Evolutionary conservation across 495 filamentous ascomycete genomes (phyloP), one percentile per base, ranked within the genome.

Genomic region (Penicillium tannophilum): DNA sequence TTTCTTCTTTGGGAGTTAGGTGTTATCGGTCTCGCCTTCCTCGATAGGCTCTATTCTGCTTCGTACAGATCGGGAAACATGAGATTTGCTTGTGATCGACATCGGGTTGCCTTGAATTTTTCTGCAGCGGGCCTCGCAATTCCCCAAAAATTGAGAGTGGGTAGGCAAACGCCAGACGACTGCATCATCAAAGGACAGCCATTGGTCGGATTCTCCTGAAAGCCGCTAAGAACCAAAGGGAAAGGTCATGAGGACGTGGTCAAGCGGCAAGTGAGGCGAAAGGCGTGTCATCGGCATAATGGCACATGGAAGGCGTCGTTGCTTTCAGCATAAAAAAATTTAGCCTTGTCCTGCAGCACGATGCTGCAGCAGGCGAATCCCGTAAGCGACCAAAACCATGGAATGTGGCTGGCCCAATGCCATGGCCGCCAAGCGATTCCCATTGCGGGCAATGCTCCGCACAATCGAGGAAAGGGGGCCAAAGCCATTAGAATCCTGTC

Each of bases 371-470:
- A 51, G 45, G 55, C 46, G 41, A 56, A 44, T 30, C 24, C 41
- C 64, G 56, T 53, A 63, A 59, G 59, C 49, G 56, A 55, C 39
- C 49, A 46, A 44, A 46, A 20, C 28, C 31, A 26, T 49, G 59
- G 59, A 55, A 60, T 57, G 56, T 67, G 57, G 62, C 49, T 51
- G 46, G 43, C 43, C 33, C n/a, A 59, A 12, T 23, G 39, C 49
- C 55, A 42, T 56, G 42, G 6, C 55, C 50, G 61, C 46, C 20
- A 55, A 49, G 50, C 49, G 46, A 60, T 59, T 59, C 56, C 61
- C 56, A 31, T 63, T 66, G 58, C 36, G 51, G 58, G 49, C 58
- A 62, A 53, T 59, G 36, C 61, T 66, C 66, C 64, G 64, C 58
- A 57, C 45, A 49, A 30, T 19, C 51, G 30, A 54, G 10, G 10